Evolutionary conservation across 495 filamentous ascomycete species (phyloP).

Genomic region (Penicillium macrosclerotiorum): DNA sequence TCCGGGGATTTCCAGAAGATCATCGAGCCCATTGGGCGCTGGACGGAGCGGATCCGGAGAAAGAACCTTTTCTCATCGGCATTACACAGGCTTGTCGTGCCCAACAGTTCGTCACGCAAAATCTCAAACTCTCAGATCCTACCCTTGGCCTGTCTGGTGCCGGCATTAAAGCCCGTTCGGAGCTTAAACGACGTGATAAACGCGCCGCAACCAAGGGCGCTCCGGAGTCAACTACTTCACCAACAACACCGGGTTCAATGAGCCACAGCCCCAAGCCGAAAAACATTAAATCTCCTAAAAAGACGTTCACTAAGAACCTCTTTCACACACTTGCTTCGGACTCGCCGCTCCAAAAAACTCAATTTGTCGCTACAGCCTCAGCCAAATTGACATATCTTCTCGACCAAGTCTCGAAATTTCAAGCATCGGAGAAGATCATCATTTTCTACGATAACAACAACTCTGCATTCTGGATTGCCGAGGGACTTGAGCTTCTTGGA

Average conservation of each 20-base stretch:
- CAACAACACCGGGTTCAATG: constrained; percentile 12
- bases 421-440: constrained; percentile 78
- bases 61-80: constrained; percentile 45
- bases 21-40: constrained; percentile 63
- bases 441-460: constrained; percentile 92
- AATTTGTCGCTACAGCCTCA: constrained; percentile 75
- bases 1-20: constrained; percentile 56
- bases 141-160: constrained; percentile 49
- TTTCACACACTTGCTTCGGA: constrained; percentile 33
- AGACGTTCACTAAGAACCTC: constrained; percentile 34
- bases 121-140: constrained; percentile 47
- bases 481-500: constrained; percentile 75
- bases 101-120: constrained; percentile 57
- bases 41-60: constrained; percentile 30
- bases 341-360: constrained; percentile 59
- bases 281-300: constrained; percentile 31
- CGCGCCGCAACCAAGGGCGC: constrained; percentile 11
- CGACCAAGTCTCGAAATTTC: constrained; percentile 62
- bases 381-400: constrained; percentile 86
- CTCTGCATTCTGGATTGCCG: constrained; percentile 76
- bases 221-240: constrained; percentile 11
- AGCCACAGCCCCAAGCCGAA: constrained; percentile 23
- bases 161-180: constrained; percentile 41
- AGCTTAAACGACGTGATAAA: constrained; percentile 26
- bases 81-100: constrained; percentile 56